Evolutionary conservation across 164 flowering plant species (phyloP).

Genomic region (Chimonanthus salicifolius): DNA sequence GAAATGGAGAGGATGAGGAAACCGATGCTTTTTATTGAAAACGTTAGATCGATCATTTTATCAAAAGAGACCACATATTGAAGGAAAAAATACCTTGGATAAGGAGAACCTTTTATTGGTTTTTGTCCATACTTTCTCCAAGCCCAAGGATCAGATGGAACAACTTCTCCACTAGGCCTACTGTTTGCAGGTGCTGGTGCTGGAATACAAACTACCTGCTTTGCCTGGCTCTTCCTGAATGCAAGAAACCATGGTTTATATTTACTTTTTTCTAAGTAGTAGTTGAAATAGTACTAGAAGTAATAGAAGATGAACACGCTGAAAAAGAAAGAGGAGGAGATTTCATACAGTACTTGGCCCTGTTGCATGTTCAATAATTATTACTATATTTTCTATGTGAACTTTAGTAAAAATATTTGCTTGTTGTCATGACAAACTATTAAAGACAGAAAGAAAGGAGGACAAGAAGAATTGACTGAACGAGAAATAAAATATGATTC

Average conservation of each 20-base stretch:
- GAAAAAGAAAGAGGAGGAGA: background rate
- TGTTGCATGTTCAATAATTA: background rate
- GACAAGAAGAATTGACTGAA: background rate
- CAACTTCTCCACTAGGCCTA: conserved; percentile 76
- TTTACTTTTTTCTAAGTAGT: background rate
- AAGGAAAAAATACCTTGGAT: conserved; percentile 61
- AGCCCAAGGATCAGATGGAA: conserved; percentile 95
- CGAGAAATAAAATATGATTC: conserved; percentile 5
- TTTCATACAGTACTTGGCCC: background rate
- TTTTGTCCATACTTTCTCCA: conserved; percentile 98
- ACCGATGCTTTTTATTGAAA: background rate
- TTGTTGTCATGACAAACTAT: background rate
- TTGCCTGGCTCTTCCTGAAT: conserved; percentile 76
- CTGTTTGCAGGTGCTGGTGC: conserved; percentile 78
- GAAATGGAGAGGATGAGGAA: background rate
- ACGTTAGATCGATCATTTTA: background rate
- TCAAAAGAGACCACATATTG: background rate
- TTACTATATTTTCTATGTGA: background rate
- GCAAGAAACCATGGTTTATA: background rate
- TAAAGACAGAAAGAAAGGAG: background rate
- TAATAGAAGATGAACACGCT: background rate
- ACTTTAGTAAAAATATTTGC: background rate
- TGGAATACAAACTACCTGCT: conserved; percentile 91
- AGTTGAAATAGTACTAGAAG: background rate
- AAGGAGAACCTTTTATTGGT: conserved; percentile 97